Conservation (phyloP, 2,329 filamentous ascomycete genomes). For the Onygenales sp. region DNA sequence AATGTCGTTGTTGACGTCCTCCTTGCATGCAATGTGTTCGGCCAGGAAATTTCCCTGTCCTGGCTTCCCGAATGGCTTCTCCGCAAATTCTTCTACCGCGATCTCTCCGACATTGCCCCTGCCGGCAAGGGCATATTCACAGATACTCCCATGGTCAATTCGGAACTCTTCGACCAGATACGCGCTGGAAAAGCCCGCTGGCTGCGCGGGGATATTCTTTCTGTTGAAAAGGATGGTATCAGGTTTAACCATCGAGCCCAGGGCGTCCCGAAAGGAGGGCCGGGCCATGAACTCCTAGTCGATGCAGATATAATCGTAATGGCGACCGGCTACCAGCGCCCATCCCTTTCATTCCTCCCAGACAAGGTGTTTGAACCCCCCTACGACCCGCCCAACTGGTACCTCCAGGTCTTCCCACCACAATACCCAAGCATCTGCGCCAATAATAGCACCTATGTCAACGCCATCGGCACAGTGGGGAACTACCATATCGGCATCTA, state of each 20-base stretch:
- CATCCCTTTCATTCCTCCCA: slow-evolving; percentile 64
- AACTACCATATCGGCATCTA: slow-evolving; percentile 90
- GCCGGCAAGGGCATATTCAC: slow-evolving; percentile 65
- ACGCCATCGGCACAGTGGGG: slow-evolving; percentile 70
- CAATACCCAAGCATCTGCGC: slow-evolving; percentile 62
- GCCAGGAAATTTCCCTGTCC: slow-evolving; percentile 63
- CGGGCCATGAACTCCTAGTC: slow-evolving; percentile 56
- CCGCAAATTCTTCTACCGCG: slow-evolving; percentile 71
- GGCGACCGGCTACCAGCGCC: slow-evolving; percentile 73
- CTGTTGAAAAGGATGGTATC: slow-evolving; percentile 55
- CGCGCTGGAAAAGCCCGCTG: slow-evolving; percentile 63
- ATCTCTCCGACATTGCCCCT: slow-evolving; percentile 65
- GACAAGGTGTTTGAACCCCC: slow-evolving; percentile 62
- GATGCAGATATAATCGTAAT: slow-evolving; percentile 69
- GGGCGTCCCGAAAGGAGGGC: slow-evolving; percentile 67
- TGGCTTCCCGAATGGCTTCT: slow-evolving; percentile 71
- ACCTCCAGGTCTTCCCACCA: slow-evolving; percentile 76
- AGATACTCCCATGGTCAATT: slow-evolving; percentile 81
- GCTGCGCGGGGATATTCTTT: slow-evolving; percentile 70
- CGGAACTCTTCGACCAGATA: slow-evolving; percentile 66
- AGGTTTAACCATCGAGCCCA: slow-evolving; percentile 60
- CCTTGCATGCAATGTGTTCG: slow-evolving; percentile 68
- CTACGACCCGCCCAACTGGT: slow-evolving; percentile 77
- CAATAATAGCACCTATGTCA: slow-evolving; percentile 76
- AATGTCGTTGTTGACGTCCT: slow-evolving; percentile 66